Conservation (phyloP, 305 asterid genomes). For the Nicotiana rustica region DNA sequence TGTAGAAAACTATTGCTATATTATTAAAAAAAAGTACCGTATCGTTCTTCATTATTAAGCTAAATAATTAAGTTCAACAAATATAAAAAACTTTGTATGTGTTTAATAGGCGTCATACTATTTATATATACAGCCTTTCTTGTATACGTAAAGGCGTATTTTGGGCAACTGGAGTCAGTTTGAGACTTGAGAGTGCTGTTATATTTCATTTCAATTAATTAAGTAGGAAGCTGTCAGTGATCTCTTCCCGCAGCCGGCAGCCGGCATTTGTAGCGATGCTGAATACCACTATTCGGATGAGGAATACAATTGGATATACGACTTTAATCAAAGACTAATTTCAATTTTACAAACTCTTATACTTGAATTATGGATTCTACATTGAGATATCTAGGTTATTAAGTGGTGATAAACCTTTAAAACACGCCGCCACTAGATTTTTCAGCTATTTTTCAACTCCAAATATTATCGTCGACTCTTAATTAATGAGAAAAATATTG, state of each 20-base stretch:
- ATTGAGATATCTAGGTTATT: too few relatives aligned
- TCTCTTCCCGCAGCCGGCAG: neutral
- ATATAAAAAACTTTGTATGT: neutral
- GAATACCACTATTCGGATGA: neutral
- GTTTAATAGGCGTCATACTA: neutral
- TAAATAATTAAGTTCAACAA: neutral
- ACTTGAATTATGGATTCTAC: neutral
- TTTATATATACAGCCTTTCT: slow-evolving; percentile 19
- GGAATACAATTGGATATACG: neutral
- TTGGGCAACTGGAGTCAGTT: neutral
- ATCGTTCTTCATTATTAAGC: neutral
- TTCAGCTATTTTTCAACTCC: too few relatives aligned
- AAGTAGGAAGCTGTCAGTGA: slow-evolving; percentile 23
- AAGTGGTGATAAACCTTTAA: too few relatives aligned
- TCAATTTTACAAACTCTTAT: neutral
- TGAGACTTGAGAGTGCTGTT: neutral
- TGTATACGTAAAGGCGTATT: slow-evolving; percentile 8
- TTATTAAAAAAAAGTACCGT: neutral
- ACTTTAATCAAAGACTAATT: neutral
- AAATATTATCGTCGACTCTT: too few relatives aligned
- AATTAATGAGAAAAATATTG: too few relatives aligned
- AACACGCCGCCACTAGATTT: too few relatives aligned
- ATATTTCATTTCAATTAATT: slow-evolving; percentile 13
- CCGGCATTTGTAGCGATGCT: neutral
- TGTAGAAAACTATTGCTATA: too few relatives aligned